phyloP scores from a whole-genome alignment of 1,284 basidiomycete species.

The Mycena sp. region DNA sequence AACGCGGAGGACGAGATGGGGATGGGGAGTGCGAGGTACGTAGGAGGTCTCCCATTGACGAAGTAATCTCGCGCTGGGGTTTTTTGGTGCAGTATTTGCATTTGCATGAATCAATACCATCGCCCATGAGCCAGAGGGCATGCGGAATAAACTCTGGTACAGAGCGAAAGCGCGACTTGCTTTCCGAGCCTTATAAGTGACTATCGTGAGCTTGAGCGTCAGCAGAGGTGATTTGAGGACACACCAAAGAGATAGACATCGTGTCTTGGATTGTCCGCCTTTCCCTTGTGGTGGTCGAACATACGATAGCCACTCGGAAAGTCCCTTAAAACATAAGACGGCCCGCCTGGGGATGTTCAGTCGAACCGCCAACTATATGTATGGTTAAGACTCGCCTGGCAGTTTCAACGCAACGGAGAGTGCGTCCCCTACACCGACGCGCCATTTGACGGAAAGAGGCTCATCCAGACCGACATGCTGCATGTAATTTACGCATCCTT shows the following conservation, averaged over 20 bases:
- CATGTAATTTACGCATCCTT: conserved; percentile 78
- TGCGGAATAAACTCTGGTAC: conserved; percentile 84
- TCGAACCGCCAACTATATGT: no score
- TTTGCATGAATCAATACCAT: conserved; percentile 62
- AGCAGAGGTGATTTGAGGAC: no score
- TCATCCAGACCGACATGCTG: conserved; percentile 60
- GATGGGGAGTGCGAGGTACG: conserved; percentile 37
- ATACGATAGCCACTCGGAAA: conserved; percentile 78
- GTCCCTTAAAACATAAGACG: conserved; percentile 64
- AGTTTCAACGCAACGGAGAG: conserved; percentile 57
- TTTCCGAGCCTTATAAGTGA: conserved; percentile 38
- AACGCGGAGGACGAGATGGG: conserved; percentile 30
- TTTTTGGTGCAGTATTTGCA: conserved; percentile 85
- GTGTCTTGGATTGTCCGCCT: conserved; percentile 61
- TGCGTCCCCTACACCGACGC: conserved; percentile 61
- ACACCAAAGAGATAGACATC: conserved; percentile 82
- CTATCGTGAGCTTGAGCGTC: neutral
- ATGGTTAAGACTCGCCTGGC: conserved; percentile 3
- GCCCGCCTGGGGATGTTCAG: conserved; percentile 51
- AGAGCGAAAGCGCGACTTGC: conserved; percentile 75
- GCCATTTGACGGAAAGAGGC: conserved; percentile 65
- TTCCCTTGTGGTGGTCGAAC: conserved; percentile 79
- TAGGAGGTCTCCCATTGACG: conserved; percentile 59
- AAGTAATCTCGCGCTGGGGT: conserved; percentile 67
- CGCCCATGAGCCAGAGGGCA: conserved; percentile 78